Base-by-base conservation (phyloP, 768 basidiomycete genomes). In the Boletus reticulatus region DNA sequence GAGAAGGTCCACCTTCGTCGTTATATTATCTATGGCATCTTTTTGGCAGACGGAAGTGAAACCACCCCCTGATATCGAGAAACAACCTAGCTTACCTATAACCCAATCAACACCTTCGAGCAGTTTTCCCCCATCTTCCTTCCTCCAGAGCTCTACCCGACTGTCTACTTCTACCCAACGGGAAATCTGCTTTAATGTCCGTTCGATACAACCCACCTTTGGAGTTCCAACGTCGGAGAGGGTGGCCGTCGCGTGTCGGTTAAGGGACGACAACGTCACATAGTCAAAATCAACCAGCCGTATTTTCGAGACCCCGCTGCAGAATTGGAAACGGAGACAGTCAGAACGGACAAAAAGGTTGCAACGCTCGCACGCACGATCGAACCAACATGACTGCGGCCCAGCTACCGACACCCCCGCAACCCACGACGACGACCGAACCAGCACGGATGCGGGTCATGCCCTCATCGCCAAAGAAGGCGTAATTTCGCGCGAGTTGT, bases 21-120 rank as follows among this genome's bases (percentile, higher is more conserved):
- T 83, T 58, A 98, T 96, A 67, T 99, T 98, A 73, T 98, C 96
- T 56, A 98, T 99, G 6, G 94, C 94, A 71, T 99, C 96, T 84
- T 63, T 51, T 63, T 51, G n/a, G 10, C 24, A 50, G 48, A 59
- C 32, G 41, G 43, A 31, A 41, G 52, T 56, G 39, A 66, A 38
- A 39, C 22, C 42, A 51, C 17, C 53, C 24, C 22, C 50, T 34
- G 52, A 34, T 13, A 11, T 50, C 22, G 27, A 51, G 34, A 46
- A 42, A 31, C 5, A 47, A 34, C 7, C 8, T n/a, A 19, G 63
- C 82, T 53, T 56, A 90, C 90, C 91, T 60, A 99, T 82, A 20
- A 98, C 96, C 92, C 94, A 99, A 65, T 98, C 94, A 1, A 87
- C 89, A 24, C 85, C 94, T 36, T 87, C 85, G 0, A 99, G 76